phyloP scores from a whole-genome alignment of 2,329 filamentous ascomycete species.

The Cadophora sp. region DNA sequence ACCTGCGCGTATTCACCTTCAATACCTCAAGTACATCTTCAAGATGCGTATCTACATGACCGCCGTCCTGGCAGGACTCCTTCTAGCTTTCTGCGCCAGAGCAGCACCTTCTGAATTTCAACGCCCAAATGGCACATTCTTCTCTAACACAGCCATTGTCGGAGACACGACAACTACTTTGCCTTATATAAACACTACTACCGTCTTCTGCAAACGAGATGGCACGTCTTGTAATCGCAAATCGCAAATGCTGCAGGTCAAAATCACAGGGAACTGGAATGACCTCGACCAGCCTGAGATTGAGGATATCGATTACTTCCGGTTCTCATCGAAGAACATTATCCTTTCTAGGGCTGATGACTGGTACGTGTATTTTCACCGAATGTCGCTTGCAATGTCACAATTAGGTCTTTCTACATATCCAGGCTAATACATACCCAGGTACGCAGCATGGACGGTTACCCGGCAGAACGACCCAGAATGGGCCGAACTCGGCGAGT shows the following conservation, averaged over 20 bases:
- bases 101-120: background rate
- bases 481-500: constrained; percentile 22
- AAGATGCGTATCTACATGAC: constrained; percentile 3
- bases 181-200: background rate
- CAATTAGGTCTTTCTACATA: background rate
- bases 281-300: background rate
- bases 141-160: background rate
- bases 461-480: background rate
- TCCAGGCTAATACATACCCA: background rate
- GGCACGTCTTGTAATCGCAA: background rate
- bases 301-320: constrained; percentile 21
- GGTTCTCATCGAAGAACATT: constrained; percentile 23
- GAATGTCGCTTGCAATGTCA: background rate
- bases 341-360: constrained; percentile 7
- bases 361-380: constrained; percentile 16
- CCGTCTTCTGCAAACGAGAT: background rate
- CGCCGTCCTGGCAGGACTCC: background rate
- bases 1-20: too few species aligned
- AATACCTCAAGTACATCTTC: background rate
- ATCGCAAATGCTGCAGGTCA: background rate
- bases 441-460: constrained; percentile 23
- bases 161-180: background rate
- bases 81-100: background rate
- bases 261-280: background rate
- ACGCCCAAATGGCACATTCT: background rate